Percentiles rank a stretch among this genome's conserved stretches.
Conservation (phyloP, 306 rosid species). For the Castanopsis chinensis region DNA sequence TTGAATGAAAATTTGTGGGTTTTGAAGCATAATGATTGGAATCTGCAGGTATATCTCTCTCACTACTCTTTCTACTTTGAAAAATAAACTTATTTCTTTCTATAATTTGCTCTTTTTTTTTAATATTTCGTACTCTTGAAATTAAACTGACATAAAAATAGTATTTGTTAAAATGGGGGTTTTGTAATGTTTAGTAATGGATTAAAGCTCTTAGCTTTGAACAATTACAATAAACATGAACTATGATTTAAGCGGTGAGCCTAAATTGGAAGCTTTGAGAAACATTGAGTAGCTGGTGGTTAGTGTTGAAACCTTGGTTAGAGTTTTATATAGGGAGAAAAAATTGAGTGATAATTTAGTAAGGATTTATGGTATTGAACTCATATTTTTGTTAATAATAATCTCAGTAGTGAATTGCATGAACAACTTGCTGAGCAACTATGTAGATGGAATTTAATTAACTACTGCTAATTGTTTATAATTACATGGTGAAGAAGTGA, state of each 20-base stretch:
- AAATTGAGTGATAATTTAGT: background rate
- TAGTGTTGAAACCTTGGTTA: background rate
- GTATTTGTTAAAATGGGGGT: background rate
- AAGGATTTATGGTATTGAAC: background rate
- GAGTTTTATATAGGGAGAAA: background rate
- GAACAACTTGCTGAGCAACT: background rate
- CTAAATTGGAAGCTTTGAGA: too few relatives aligned
- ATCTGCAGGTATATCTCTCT: slow-evolving; percentile 48
- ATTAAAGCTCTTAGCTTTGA: background rate
- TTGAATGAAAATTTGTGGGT: background rate
- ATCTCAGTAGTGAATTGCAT: background rate
- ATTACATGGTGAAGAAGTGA: background rate
- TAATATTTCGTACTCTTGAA: background rate
- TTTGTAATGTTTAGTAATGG: background rate
- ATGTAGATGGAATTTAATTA: background rate
- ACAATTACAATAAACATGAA: background rate
- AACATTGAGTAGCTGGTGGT: too few relatives aligned
- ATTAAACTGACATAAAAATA: too few relatives aligned
- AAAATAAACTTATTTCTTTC: background rate
- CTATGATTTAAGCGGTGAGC: background rate
- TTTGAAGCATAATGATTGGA: slow-evolving; percentile 76
- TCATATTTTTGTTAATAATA: background rate
- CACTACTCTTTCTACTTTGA: background rate
- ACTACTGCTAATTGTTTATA: background rate
- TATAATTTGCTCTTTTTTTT: background rate